Base-by-base conservation (phyloP, 768 basidiomycete species). In the Tricholoma bakamatsutake region DNA sequence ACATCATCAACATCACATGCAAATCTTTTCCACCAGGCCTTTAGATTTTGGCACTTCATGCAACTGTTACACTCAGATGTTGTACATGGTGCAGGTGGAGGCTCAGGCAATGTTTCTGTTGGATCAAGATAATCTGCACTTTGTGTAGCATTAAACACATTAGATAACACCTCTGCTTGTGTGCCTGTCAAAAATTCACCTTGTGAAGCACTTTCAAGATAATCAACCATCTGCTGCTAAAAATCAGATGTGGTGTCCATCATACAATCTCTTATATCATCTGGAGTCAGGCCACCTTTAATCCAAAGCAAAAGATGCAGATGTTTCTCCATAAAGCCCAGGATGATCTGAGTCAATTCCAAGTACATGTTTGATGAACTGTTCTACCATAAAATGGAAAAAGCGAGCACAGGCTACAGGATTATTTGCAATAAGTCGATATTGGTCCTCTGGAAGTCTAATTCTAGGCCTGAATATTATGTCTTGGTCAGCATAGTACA, bases 271-370 rank as follows among this genome's bases (percentile, higher is more conserved):
- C 53, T 37, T 1, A 58, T 72, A 48, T 74, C 64, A 52, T 75
- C 66, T 6, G 72, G 75, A 6, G 69, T 59, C 0, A 67, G 42
- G 1, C 57, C 53, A 27, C 64, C 62, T 18, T 35, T 24, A 1
- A 76, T 64, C 73, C 74, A 77, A 1, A 71, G 6, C 0, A 72
- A 53, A 47, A 70, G 15, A 50, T 71, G 57, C 65, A 1, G 56
- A 42, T 5, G 66, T 62, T 0, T 65, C 47, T 6, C 73, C 71
- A 64, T 62, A 74, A 71, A 27, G 0, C 67, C 71, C 5, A 12
- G 37, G n/a, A 17, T 63, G 47, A 39, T 62, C 49, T 6, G 30
- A 42, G 13, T 50, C 55, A 35, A 60, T 50, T 3, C 69, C 64
- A 3, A 72, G 56, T 0, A 63, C 54, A 53, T 43, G 52, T 24